Conservation (phyloP, 1,284 basidiomycete species). For the Ganoderma lucidum region DNA sequence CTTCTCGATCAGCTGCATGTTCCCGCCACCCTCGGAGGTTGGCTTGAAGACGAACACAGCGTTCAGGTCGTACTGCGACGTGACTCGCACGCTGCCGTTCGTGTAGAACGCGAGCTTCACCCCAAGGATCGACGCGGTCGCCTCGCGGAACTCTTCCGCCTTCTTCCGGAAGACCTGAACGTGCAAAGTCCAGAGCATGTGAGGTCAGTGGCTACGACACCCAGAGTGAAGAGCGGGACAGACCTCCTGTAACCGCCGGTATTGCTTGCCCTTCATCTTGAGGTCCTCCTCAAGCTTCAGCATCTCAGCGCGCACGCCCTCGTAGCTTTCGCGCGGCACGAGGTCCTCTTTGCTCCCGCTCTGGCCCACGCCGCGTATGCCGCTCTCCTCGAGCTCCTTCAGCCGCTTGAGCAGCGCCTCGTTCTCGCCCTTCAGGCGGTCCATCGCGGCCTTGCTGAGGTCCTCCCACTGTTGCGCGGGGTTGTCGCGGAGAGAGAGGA, state of each 20-base stretch:
- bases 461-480: slow-evolving; percentile 80
- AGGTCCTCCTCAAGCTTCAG: slow-evolving; percentile 77
- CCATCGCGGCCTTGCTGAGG: slow-evolving; percentile 69
- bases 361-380: slow-evolving; percentile 32
- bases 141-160: slow-evolving; percentile 82
- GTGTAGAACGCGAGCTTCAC: slow-evolving; percentile 87
- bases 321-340: slow-evolving; percentile 76
- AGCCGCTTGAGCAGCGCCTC: slow-evolving; percentile 68
- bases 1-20: slow-evolving; percentile 75
- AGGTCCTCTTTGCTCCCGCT: slow-evolving; percentile 46
- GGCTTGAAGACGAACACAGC: slow-evolving; percentile 80
- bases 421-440: slow-evolving; percentile 79
- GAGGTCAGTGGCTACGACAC: not conserved
- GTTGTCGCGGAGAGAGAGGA: slow-evolving; percentile 77
- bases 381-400: slow-evolving; percentile 59
- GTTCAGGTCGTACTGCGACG: slow-evolving; percentile 78
- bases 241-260: slow-evolving; percentile 77
- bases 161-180: slow-evolving; percentile 74
- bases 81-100: slow-evolving; percentile 85
- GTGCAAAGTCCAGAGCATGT: not conserved
- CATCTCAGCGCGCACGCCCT: slow-evolving; percentile 69
- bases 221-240: slow-evolving; percentile 5
- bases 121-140: slow-evolving; percentile 82
- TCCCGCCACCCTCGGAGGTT: slow-evolving; percentile 48
- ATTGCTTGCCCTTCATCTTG: slow-evolving; percentile 78